Conservation (phyloP, 1,284 basidiomycete species). For the Tilletiaria anomala region DNA sequence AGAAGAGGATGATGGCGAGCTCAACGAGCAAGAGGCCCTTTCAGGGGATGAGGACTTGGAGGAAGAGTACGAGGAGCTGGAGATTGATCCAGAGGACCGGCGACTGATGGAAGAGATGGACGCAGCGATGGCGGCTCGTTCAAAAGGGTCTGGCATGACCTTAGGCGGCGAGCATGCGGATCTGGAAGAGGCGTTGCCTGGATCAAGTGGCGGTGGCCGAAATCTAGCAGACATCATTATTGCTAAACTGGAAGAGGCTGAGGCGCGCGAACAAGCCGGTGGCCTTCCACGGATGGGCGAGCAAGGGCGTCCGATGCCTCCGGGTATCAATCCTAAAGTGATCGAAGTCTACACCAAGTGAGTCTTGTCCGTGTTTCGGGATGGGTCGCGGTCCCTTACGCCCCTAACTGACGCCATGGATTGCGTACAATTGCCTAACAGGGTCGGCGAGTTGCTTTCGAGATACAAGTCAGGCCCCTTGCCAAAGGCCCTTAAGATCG, state of each 20-base stretch:
- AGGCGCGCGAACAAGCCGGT: constrained; percentile 44
- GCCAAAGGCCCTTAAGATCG: constrained; percentile 95
- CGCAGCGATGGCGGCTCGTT: constrained; percentile 10
- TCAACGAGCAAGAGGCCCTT: too few relatives aligned
- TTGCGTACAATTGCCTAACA: constrained; percentile 34
- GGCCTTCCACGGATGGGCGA: constrained; percentile 11
- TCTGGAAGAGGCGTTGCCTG: neutral
- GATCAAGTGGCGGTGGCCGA: constrained; percentile 8
- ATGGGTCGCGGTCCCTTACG: neutral
- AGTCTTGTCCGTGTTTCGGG: constrained; percentile 24
- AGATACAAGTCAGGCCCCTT: constrained; percentile 89
- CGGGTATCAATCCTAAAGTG: constrained; percentile 88
- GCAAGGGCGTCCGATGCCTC: constrained; percentile 42
- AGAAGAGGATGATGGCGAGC: constrained; percentile 10
- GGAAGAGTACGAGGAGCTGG: constrained; percentile 30
- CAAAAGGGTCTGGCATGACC: neutral
- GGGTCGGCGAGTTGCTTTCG: constrained; percentile 71
- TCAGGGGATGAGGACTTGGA: constrained; percentile 10
- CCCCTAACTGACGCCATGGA: neutral
- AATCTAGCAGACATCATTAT: constrained; percentile 84
- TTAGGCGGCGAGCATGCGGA: neutral
- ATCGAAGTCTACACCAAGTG: constrained; percentile 90
- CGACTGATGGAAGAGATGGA: constrained; percentile 31
- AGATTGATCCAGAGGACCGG: constrained; percentile 32
- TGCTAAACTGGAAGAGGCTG: constrained; percentile 60